Evolutionary conservation across 768 basidiomycete species (phyloP), one percentile per base, ranked within the genome.

Genomic region (Calvatia gigantea): DNA sequence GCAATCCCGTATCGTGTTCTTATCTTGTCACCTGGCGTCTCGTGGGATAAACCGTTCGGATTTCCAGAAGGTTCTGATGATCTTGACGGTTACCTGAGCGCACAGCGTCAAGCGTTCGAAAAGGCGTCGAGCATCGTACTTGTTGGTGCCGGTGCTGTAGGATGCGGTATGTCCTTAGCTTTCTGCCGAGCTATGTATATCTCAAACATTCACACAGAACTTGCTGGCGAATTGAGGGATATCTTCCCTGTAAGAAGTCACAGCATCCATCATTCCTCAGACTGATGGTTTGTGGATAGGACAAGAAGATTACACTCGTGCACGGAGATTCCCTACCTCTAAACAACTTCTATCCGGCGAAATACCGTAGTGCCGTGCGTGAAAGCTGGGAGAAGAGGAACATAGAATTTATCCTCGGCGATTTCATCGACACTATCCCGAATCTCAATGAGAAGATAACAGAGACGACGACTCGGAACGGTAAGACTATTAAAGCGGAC

Each of bases 111-210:
- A 6, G 66, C 65, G 31, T 67, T 78, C 33, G 61, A 63, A 31
- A 58, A 60, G 6, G 74, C 75, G 11, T 61, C 66, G 14, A 63
- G 75, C 58, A 73, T 82, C 59, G 69, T 80, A 11, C 62, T 85
- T n/a, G 80, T 71, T 1, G 83, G 82, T 23, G 81, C 79, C 32
- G 83, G 83, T 21, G 72, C 81, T 7, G 73, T 85, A 21, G 81
- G 78, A 6, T 63, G 80, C 41, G 77, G 77, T 76, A 47, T 12
- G 70, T 66, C 9, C 7, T 42, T 38, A 15, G 32, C n/a, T 17
- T 37, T 31, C 29, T 33, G 17, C 12, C 28, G 32, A 28, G 11
- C 14, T 2, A 11, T 14, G 19, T 19, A 14, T n/a, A 23, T 31
- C 4, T 33, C 51, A 28, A 48, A 12, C 4, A 33, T 37, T 37